Percentiles rank a stretch among this genome's conserved stretches.
Evolutionary conservation across 1,139 yeast species (phyloP).

Genomic region (Taphrina confusa): DNA sequence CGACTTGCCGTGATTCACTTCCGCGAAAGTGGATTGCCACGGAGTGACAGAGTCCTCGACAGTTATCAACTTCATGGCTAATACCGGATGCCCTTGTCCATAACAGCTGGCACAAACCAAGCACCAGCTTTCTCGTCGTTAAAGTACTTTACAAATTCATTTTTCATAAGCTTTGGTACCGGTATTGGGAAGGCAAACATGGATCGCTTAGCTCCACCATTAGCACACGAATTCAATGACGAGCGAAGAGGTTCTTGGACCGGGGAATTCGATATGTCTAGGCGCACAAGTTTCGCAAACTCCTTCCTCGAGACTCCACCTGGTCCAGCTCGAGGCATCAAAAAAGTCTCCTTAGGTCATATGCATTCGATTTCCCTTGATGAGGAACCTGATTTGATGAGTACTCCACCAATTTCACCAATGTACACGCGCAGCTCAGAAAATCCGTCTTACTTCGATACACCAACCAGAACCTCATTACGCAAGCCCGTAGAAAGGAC

Average conservation of each 20-base stretch:
- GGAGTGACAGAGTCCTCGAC: no score
- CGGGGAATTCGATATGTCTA: slow-evolving; percentile 2
- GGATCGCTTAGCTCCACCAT: slow-evolving; percentile 17
- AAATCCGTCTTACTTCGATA: slow-evolving; percentile 8
- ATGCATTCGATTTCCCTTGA: slow-evolving; percentile 14
- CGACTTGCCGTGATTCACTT: no score
- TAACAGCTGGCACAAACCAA: no score
- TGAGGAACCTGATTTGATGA: slow-evolving; percentile 16
- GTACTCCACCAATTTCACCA: slow-evolving; percentile 18
- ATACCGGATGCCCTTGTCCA: no score
- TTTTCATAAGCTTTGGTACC: no score
- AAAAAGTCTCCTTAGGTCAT: neutral
- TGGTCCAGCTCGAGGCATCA: neutral
- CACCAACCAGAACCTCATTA: neutral
- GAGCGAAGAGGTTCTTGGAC: slow-evolving; percentile 22
- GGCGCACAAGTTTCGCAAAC: slow-evolving; percentile 23
- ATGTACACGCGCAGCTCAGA: neutral
- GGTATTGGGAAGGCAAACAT: no score
- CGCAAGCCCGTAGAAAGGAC: neutral
- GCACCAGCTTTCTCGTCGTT: no score
- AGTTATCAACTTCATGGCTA: no score
- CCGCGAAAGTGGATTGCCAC: no score
- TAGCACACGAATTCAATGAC: slow-evolving; percentile 3
- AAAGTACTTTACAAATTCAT: no score
- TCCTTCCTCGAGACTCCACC: slow-evolving; percentile 22